These are phyloP conservation scores for Lecanicillium sp. DNA, from an alignment of 2,329 filamentous ascomycete genomes.

Conservation along the genomic window DNA sequence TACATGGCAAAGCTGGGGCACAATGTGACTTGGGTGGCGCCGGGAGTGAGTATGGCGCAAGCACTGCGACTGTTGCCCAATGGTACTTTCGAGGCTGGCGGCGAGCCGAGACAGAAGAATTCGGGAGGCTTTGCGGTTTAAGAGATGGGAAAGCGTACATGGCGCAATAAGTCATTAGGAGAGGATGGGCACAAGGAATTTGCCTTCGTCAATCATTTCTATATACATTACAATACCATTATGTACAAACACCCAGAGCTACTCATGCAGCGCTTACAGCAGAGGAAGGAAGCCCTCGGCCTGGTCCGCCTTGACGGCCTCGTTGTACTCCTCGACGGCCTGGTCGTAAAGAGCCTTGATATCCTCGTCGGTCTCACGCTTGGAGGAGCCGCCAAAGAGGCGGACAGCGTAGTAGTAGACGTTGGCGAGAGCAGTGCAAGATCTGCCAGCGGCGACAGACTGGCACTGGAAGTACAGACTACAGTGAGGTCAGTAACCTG, in stretches of 20 bases:
- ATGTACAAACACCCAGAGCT: not conserved
- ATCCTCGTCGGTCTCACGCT: constrained; percentile 11
- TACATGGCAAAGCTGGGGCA: constrained; percentile 63
- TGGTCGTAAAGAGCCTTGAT: constrained; percentile 21
- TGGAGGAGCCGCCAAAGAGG: constrained; percentile 22
- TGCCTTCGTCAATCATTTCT: too few relatives aligned
- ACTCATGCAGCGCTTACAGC: not conserved
- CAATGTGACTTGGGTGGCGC: constrained; percentile 66
- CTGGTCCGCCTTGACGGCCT: constrained; percentile 23
- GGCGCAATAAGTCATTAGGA: too few relatives aligned
- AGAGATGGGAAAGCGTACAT: too few relatives aligned
- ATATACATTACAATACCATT: not conserved
- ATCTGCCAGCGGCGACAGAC: constrained; percentile 7
- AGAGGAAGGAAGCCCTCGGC: constrained; percentile 19
- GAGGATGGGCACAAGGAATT: too few relatives aligned
- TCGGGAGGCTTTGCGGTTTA: constrained; percentile 59
- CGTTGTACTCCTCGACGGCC: constrained; percentile 23
- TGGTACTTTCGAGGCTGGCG: constrained; percentile 68
- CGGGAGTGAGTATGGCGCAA: constrained; percentile 65
- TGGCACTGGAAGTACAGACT: constrained; percentile 27
- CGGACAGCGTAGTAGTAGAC: constrained; percentile 28
- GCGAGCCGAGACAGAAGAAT: constrained; percentile 72
- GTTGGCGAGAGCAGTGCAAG: constrained; percentile 25
- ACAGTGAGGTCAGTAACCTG: too few relatives aligned
- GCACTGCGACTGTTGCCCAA: constrained; percentile 59